Conservation (phyloP, 2,329 filamentous ascomycete species). For the Didymellaceae sp. region DNA sequence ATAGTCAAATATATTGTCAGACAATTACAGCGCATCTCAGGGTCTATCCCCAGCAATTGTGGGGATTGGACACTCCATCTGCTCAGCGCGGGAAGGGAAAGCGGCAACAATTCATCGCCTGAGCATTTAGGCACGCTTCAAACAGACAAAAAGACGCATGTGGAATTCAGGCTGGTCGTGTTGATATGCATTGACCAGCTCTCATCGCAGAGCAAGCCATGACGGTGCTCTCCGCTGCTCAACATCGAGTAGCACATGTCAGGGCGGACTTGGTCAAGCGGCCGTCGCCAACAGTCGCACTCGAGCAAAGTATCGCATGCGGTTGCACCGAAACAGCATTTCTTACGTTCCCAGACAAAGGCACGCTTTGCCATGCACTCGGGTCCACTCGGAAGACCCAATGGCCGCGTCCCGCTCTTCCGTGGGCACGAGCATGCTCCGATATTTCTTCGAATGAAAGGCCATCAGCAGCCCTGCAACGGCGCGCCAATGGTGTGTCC, state of each 20-base stretch:
- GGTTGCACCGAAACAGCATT: constrained; percentile 5
- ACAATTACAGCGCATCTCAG: no score
- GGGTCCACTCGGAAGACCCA: constrained; percentile 28
- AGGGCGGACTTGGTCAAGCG: neutral
- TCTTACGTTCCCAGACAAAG: constrained; percentile 5
- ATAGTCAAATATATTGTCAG: no score
- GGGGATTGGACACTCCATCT: neutral
- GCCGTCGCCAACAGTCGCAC: neutral
- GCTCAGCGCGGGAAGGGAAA: neutral
- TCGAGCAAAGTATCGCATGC: constrained; percentile 3
- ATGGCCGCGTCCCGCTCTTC: constrained; percentile 31
- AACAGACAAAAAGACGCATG: neutral
- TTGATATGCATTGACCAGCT: constrained; percentile 7
- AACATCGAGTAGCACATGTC: neutral
- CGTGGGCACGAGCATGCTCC: constrained; percentile 25
- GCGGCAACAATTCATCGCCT: neutral
- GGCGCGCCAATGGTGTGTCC: constrained; percentile 19
- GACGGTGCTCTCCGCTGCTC: constrained; percentile 1
- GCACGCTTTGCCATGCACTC: constrained; percentile 16
- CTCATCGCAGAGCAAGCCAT: constrained; percentile 1
- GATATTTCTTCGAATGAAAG: constrained; percentile 19
- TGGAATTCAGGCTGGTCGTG: neutral
- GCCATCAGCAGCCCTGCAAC: constrained; percentile 22
- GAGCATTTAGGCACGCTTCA: neutral
- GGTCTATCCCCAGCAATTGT: neutral